Evolutionary conservation across 257 asterid genomes (phyloP), one percentile per base, ranked within the genome.

Genomic region (Rauvolfia tetraphylla): DNA sequence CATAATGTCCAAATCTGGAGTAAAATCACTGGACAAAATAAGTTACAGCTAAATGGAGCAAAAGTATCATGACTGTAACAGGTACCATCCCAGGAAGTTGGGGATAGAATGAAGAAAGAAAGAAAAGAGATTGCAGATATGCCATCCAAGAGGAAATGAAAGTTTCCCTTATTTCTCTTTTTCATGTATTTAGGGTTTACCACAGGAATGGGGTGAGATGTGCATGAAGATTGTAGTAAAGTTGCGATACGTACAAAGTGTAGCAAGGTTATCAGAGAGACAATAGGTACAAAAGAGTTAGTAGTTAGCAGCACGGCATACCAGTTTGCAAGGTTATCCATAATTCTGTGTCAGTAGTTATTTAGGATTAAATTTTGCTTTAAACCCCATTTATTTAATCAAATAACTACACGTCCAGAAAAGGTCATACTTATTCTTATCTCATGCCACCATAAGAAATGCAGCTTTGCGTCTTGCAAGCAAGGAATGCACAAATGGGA

Each of bases 211-310:
- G 29, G 33, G 23, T 3, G 18, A 67, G 9, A 22, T 33, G 17
- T 67, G 51, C 72, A 67, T 67, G 20, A 67, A 67, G 29, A 67
- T 38, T 67, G 51, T 22, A 66, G 12, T 18, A 63, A 63, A 36
- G 49, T 20, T 39, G 36, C 7, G 18, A 9, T 66, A 20, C 49
- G 4, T 66, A 49, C 7, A 66, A 1, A 0, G 2, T 63, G 49
- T 66, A 4, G 72, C 12, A 67, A 67, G 25, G 31, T 23, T 23
- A 38, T 23, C 63, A 23, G 31, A n/a, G 18, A 56, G 13, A n/a
- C 31, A n/a, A 12, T 22, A 56, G 7, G n/a, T 31, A 65, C 70
- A 65, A 33, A 66, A 38, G 17, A 10, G 22, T 18, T 20, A 12
- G 15, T 33, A 3, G 49, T 66, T 66, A 34, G 49, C 22, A 66